A percentile compares a stretch with the other conserved stretches of the same genome.
Conservation (phyloP, 163 green algal genomes). For the Volvox carteri region DNA sequence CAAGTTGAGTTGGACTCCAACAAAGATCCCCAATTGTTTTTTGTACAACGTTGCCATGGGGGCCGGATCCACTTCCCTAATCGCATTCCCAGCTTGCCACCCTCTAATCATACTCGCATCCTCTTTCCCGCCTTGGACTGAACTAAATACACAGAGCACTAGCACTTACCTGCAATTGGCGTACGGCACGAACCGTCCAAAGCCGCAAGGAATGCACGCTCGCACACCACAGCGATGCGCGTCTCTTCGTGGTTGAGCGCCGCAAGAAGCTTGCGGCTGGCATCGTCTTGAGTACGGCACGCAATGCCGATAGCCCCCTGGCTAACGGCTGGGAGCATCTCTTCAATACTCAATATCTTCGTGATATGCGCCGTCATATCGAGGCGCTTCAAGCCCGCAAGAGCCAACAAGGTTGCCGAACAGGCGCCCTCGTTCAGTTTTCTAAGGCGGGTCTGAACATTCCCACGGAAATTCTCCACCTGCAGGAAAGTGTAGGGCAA, state of each 20-base stretch:
- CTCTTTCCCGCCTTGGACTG: too few species aligned
- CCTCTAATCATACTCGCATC: too few species aligned
- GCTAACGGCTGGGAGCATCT: conserved; percentile 98
- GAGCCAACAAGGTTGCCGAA: conserved; percentile 94
- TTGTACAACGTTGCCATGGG: too few species aligned
- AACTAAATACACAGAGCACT: too few species aligned
- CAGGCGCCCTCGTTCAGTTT: conserved; percentile 96
- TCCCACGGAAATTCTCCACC: conserved; percentile 98
- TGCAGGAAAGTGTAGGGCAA: conserved; percentile 60
- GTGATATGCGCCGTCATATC: conserved; percentile 96
- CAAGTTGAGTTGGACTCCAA: too few species aligned
- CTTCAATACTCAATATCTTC: conserved; percentile 88
- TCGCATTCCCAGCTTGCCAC: too few species aligned
- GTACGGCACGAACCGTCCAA: conserved; percentile 98
- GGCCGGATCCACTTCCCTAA: too few species aligned
- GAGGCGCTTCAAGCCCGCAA: conserved; percentile 96
- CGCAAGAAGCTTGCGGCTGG: conserved; percentile 81
- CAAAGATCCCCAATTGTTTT: too few species aligned
- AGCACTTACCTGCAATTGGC: conserved; percentile 89
- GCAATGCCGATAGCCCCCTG: conserved; percentile 88
- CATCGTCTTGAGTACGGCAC: conserved; percentile 90
- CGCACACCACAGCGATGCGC: conserved; percentile 92
- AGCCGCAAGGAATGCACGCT: conserved; percentile 95
- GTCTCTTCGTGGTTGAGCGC: conserved; percentile 98
- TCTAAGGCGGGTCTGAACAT: conserved; percentile 97